A percentile compares a stretch with the other conserved stretches of the same genome.
These are phyloP conservation scores for Hawksworthiomyces lignivorus DNA, from an alignment of 2,329 filamentous ascomycete species.

Conservation along the genomic window DNA sequence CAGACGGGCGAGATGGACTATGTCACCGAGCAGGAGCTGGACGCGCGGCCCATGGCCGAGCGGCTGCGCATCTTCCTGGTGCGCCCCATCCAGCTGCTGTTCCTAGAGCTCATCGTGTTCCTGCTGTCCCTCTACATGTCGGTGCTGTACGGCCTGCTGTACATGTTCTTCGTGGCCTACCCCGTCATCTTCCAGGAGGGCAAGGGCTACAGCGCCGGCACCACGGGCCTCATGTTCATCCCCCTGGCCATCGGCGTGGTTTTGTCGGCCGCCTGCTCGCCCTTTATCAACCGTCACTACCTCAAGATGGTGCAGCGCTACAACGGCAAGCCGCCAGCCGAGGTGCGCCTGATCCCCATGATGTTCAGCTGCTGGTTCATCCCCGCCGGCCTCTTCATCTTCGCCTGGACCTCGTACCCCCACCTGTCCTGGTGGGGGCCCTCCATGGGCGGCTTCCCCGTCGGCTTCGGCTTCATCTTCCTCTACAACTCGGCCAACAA, in stretches of 20 bases:
- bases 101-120: constrained; percentile 76
- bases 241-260: constrained; percentile 68
- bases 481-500: constrained; percentile 74
- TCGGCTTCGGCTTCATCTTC: constrained; percentile 78
- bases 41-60: constrained; percentile 60
- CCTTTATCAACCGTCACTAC: constrained; percentile 77
- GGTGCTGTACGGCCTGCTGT: constrained; percentile 65
- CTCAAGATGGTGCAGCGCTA: constrained; percentile 53
- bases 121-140: constrained; percentile 81
- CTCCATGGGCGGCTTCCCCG: constrained; percentile 59
- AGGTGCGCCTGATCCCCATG: constrained; percentile 75
- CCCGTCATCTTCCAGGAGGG: constrained; percentile 67
- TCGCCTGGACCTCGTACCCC: constrained; percentile 55
- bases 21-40: constrained; percentile 75
- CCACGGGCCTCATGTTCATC: constrained; percentile 80
- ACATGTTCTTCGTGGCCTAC: constrained; percentile 70
- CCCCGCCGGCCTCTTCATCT: constrained; percentile 43
- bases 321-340: constrained; percentile 67
- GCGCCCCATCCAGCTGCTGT: constrained; percentile 78
- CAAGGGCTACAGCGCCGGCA: constrained; percentile 68
- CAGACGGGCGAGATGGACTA: constrained; percentile 58
- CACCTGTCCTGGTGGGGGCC: constrained; percentile 63
- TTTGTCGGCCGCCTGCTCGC: constrained; percentile 56
- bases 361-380: constrained; percentile 69
- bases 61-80: constrained; percentile 67